Evolutionary conservation across 768 basidiomycete species (phyloP).

Genomic region (Mycena latifolia): DNA sequence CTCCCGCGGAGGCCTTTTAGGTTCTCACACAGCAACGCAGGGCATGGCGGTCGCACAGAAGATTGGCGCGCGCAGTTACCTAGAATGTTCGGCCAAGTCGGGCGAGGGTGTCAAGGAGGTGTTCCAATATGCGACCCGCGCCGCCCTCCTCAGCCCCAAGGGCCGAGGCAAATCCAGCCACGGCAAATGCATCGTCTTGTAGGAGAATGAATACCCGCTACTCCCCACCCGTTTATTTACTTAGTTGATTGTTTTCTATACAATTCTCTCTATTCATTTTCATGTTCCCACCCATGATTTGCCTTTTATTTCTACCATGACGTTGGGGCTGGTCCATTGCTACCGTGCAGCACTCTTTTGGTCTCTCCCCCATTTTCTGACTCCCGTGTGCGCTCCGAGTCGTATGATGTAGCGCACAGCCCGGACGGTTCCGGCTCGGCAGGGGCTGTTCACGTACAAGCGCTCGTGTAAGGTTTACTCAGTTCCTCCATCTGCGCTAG

Average conservation of each 20-base stretch:
- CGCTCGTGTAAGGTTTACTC: no score
- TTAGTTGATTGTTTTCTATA: constrained; percentile 38
- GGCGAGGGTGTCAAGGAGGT: constrained; percentile 98
- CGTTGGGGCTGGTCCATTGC: no score
- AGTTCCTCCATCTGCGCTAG: no score
- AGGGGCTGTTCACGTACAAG: no score
- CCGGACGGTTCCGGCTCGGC: no score
- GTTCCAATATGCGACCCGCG: constrained; percentile 97
- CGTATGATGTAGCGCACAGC: no score
- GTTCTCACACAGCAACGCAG: constrained; percentile 55
- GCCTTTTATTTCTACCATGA: no score
- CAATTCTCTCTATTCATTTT: constrained; percentile 16
- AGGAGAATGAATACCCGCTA: constrained; percentile 34
- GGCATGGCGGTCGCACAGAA: constrained; percentile 96
- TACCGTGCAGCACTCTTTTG: no score
- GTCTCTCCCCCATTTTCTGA: no score
- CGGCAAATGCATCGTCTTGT: constrained; percentile 48
- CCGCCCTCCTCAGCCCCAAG: constrained; percentile 77
- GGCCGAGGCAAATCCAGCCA: constrained; percentile 52
- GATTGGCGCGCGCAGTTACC: constrained; percentile 96
- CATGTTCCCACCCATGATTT: background rate
- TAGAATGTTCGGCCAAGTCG: constrained; percentile 97
- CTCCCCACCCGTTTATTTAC: constrained; percentile 28
- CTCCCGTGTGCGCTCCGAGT: no score
- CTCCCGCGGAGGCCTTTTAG: no score